These are phyloP conservation scores for Corynascus novoguineensis DNA, from an alignment of 495 filamentous ascomycete genomes.

Conservation along the genomic window DNA sequence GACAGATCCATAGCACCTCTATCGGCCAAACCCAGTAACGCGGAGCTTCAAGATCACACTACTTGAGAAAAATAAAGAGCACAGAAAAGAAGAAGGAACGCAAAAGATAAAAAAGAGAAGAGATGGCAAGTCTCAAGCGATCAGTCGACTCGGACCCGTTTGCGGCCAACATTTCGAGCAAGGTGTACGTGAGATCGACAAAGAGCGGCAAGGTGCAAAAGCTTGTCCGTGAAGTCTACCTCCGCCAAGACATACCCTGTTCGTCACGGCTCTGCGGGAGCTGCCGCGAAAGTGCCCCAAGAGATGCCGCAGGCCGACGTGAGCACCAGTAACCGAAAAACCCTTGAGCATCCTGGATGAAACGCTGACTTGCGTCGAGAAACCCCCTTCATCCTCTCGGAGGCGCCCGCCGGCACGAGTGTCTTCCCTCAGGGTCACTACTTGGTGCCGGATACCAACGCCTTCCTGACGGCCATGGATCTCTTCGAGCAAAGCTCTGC, in stretches of 20 bases:
- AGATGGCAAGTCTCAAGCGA: slow-evolving; percentile 85
- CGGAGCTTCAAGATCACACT: not conserved
- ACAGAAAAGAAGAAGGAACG: too few species aligned
- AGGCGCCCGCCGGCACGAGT: slow-evolving; percentile 75
- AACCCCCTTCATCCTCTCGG: slow-evolving; percentile 78
- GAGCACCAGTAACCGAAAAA: slow-evolving; percentile 19
- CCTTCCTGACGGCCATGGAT: slow-evolving; percentile 91
- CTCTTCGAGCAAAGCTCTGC: slow-evolving; percentile 85
- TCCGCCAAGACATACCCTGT: slow-evolving; percentile 94
- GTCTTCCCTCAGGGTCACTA: slow-evolving; percentile 84
- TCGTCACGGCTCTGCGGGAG: slow-evolving; percentile 79
- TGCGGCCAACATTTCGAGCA: slow-evolving; percentile 77
- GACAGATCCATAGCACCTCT: not conserved
- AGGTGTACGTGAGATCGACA: slow-evolving; percentile 88
- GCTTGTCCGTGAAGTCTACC: slow-evolving; percentile 92
- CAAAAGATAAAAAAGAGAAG: too few species aligned
- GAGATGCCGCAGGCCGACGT: slow-evolving; percentile 74
- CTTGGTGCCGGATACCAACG: slow-evolving; percentile 93
- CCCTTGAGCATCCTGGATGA: slow-evolving; percentile 12
- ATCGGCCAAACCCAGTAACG: not conserved
- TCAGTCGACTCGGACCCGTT: slow-evolving; percentile 61
- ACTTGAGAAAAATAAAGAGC: too few species aligned
- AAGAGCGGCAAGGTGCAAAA: slow-evolving; percentile 96
- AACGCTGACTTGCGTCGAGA: slow-evolving; percentile 43
- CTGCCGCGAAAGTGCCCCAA: slow-evolving; percentile 65